Evolutionary conservation across 495 filamentous ascomycete genomes (phyloP).

Genomic region (Echria macrotheca): DNA sequence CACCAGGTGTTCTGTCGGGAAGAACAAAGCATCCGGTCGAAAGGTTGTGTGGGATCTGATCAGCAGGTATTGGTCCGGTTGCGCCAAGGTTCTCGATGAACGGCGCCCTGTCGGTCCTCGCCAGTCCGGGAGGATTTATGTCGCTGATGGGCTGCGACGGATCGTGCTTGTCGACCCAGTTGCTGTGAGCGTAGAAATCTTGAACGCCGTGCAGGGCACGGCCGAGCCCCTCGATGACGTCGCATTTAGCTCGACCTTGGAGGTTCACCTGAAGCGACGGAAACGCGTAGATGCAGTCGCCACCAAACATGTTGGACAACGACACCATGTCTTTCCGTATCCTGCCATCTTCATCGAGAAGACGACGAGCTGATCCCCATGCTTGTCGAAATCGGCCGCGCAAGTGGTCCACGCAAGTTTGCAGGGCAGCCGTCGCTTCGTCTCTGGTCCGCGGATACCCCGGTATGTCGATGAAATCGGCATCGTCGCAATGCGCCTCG

Average conservation of each 20-base stretch:
- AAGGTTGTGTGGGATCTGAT: constrained; percentile 21
- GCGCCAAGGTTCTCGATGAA: constrained; percentile 19
- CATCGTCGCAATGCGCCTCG: constrained; percentile 27
- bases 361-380: not conserved
- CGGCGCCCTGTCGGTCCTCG: constrained; percentile 16
- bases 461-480: constrained; percentile 25
- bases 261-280: constrained; percentile 13
- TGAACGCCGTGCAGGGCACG: constrained; percentile 23
- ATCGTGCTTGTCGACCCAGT: constrained; percentile 22
- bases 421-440: constrained; percentile 19
- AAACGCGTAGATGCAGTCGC: constrained; percentile 24
- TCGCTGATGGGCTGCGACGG: constrained; percentile 16
- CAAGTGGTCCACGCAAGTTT: constrained; percentile 22
- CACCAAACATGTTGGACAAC: constrained; percentile 10
- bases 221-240: constrained; percentile 20
- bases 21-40: constrained; percentile 25
- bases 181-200: constrained; percentile 29
- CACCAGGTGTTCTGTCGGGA: constrained; percentile 16
- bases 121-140: constrained; percentile 23
- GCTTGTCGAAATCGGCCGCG: constrained; percentile 25
- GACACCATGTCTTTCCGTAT: constrained; percentile 18
- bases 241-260: constrained; percentile 22
- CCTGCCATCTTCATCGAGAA: constrained; percentile 15
- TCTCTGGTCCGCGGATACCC: constrained; percentile 21
- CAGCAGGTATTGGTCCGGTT: constrained; percentile 13